These are phyloP conservation scores for Melampsora abietis-canadensis DNA, from an alignment of 1,284 basidiomycete species.

Conservation along the genomic window DNA sequence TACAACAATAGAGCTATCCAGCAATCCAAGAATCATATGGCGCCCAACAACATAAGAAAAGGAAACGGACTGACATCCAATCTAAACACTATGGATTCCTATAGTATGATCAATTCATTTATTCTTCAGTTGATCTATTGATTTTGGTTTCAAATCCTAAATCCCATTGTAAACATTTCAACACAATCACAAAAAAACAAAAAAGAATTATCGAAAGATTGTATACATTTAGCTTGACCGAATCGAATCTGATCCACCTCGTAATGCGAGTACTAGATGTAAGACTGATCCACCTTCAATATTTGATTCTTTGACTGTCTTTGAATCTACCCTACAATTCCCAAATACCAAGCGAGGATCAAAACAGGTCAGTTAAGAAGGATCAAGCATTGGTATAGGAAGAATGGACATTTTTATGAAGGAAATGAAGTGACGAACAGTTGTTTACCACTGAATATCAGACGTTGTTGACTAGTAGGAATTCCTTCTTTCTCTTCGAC, in stretches of 20 bases:
- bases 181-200: too few relatives aligned
- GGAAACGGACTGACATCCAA: too few relatives aligned
- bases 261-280: constrained; percentile 48
- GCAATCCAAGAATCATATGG: too few relatives aligned
- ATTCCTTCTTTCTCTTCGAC: constrained; percentile 99
- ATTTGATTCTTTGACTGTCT: constrained; percentile 53
- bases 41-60: too few relatives aligned
- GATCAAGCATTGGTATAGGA: constrained; percentile 4
- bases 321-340: constrained; percentile 52
- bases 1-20: too few relatives aligned
- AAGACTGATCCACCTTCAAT: constrained; percentile 53
- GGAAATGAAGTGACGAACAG: constrained; percentile 65
- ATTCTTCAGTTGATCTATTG: too few relatives aligned
- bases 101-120: too few relatives aligned
- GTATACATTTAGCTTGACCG: not conserved
- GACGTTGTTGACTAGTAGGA: constrained; percentile 89
- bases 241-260: constrained; percentile 15
- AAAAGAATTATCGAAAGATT: too few relatives aligned
- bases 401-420: not conserved
- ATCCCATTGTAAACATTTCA: too few relatives aligned
- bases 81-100: too few relatives aligned
- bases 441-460: constrained; percentile 92
- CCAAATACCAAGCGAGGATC: not conserved
- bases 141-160: too few relatives aligned
- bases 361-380: not conserved